Base-by-base conservation (phyloP, 2,329 filamentous ascomycete species). In the Ophiognomonia clavigignenti-juglandacearum region DNA sequence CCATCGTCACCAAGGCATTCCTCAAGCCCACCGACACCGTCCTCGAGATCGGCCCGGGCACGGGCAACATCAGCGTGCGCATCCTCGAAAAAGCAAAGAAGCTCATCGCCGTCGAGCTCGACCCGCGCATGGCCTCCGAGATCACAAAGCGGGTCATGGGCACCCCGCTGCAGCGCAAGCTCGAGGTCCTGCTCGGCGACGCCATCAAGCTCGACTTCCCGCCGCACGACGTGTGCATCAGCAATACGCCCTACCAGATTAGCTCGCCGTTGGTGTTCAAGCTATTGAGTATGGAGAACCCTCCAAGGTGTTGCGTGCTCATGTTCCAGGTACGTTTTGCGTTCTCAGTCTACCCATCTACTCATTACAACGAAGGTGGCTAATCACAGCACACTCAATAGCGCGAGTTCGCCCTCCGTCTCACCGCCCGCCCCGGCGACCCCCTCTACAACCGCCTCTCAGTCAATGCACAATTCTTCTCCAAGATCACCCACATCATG, bases 381-480 rank as follows among this genome's bases (percentile, higher is more conserved):
- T 26, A 16, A 11, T 26, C 19, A 11, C 29, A 29, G 9, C 36
- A 16, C 6, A 8, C 95, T 88, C 93, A 95, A 60, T 92, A 97
- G 72, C 83, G 90, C 61, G 92, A 97, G 69, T 96, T 96, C 60
- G 91, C 91, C 16, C 83, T 95, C 65, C 82, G 92, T 32, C 73
- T 97, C 29, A 92, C 95, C 47, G 93, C 93, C 13, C 84, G 85
- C 37, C 88, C 92, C 0, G 88, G 88, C 8, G 91, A 96, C 61
- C 80, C 89, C 44, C 80, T 97, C 8, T 97, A 96, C 73, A 90
- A 84, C 55, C 80, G 93, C n/a, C 75, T 97, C 22, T 87, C 82
- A 2, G 92, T 96, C 49, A 97, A 97, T 60, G 88, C 87, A 16
- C 92, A 97, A 63, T 95, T 97, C 76, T 96, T 72, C 64, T 87